A percentile compares a stretch with the other conserved stretches of the same genome.
Evolutionary conservation across 2,329 filamentous ascomycete genomes (phyloP).

Genomic region (Ophiostoma sp.): DNA sequence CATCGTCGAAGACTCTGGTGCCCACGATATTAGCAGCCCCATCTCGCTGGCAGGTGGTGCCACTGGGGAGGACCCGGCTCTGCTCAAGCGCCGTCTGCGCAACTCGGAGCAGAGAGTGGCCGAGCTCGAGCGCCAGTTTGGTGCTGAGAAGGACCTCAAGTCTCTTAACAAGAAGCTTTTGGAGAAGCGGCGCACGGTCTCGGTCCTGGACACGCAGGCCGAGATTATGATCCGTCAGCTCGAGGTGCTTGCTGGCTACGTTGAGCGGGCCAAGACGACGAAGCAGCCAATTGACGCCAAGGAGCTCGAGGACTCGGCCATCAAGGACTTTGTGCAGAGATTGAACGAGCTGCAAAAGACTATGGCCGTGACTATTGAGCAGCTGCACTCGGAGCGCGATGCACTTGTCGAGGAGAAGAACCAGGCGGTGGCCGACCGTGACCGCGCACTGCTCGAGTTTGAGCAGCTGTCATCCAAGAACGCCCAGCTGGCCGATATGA

Average conservation of each 20-base stretch:
- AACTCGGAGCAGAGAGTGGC: slow-evolving; percentile 81
- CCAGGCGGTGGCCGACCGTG: slow-evolving; percentile 78
- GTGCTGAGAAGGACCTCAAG: slow-evolving; percentile 64
- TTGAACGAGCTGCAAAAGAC: slow-evolving; percentile 61
- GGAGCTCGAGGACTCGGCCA: slow-evolving; percentile 82
- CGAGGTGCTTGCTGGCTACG: slow-evolving; percentile 83
- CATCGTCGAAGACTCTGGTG: slow-evolving; percentile 54
- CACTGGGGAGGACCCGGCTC: slow-evolving; percentile 59
- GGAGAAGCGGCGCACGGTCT: slow-evolving; percentile 94
- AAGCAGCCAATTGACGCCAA: slow-evolving; percentile 77
- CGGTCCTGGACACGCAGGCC: slow-evolving; percentile 87
- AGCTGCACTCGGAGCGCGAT: slow-evolving; percentile 70
- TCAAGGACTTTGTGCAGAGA: slow-evolving; percentile 85
- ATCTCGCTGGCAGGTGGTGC: slow-evolving; percentile 60
- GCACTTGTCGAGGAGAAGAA: slow-evolving; percentile 82
- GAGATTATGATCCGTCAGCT: slow-evolving; percentile 94
- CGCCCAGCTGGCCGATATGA: slow-evolving; percentile 88
- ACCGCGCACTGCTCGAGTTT: slow-evolving; percentile 92
- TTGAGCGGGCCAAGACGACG: slow-evolving; percentile 81
- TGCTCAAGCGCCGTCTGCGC: slow-evolving; percentile 73
- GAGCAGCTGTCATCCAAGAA: slow-evolving; percentile 95
- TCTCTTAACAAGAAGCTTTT: slow-evolving; percentile 82
- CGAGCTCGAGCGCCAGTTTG: slow-evolving; percentile 80
- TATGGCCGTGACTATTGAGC: slow-evolving; percentile 60
- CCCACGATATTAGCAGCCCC: slow-evolving; percentile 70